Evolutionary conservation across 805 yeast genomes (phyloP).

Genomic region (Myxozyma monticola): DNA sequence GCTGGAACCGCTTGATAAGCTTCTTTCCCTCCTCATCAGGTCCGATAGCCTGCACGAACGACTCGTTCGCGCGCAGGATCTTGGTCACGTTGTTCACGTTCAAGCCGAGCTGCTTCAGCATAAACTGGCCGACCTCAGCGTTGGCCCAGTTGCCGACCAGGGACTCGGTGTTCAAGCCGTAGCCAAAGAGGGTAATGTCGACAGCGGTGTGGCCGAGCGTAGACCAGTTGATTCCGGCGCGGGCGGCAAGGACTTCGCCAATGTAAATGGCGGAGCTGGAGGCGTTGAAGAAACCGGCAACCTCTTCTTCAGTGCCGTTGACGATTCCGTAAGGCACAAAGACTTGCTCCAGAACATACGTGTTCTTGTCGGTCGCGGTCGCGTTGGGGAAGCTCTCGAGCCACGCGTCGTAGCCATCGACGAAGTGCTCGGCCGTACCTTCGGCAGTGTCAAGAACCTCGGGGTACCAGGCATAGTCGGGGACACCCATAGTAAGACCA

Average conservation of each 20-base stretch:
- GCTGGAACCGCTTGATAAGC: slow-evolving; percentile 14
- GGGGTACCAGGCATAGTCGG: slow-evolving; percentile 88
- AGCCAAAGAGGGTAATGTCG: slow-evolving; percentile 88
- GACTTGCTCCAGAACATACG: slow-evolving; percentile 41
- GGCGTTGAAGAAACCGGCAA: slow-evolving; percentile 45
- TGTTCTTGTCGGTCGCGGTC: slow-evolving; percentile 4
- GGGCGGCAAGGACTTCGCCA: slow-evolving; percentile 69
- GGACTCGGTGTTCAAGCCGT: slow-evolving; percentile 57
- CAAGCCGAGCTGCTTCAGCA: slow-evolving; percentile 53
- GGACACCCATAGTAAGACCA: slow-evolving; percentile 85
- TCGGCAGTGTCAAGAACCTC: slow-evolving; percentile 66
- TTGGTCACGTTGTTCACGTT: slow-evolving; percentile 36
- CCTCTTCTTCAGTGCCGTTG: slow-evolving; percentile 58
- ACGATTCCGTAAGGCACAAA: slow-evolving; percentile 65
- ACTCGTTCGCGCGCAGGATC: slow-evolving; percentile 29
- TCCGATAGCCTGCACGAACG: slow-evolving; percentile 23
- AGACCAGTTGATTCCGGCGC: slow-evolving; percentile 94
- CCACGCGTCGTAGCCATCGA: slow-evolving; percentile 31
- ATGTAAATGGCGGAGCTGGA: slow-evolving; percentile 44
- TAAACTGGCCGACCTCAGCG: slow-evolving; percentile 74
- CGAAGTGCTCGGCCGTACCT: slow-evolving; percentile 71
- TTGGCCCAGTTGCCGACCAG: slow-evolving; percentile 84
- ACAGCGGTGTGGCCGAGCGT: slow-evolving; percentile 97
- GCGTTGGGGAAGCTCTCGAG: slow-evolving; percentile 13
- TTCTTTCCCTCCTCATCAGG: slow-evolving; percentile 15